Evolutionary conservation across 805 yeast genomes (phyloP).

Genomic region (Lipomyces chichibuensis): DNA sequence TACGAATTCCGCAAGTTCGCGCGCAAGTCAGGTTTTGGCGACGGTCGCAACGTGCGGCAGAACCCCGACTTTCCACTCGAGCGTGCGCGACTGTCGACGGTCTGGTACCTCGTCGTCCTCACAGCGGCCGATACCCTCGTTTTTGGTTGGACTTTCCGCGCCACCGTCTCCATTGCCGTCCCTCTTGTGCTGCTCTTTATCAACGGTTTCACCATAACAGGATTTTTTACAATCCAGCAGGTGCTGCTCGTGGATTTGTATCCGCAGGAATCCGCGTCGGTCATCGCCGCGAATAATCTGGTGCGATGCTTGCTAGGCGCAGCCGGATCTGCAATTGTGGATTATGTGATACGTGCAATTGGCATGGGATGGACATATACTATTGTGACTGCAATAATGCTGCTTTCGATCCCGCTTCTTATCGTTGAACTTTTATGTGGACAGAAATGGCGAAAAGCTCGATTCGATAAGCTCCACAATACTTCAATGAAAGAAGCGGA

Average conservation of each 20-base stretch:
- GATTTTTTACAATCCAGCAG: slow-evolving; percentile 50
- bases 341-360: slow-evolving; percentile 61
- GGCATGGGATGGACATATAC: slow-evolving; percentile 82
- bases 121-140: slow-evolving; percentile 45
- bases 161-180: slow-evolving; percentile 50
- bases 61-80: slow-evolving; percentile 33
- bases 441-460: slow-evolving; percentile 25
- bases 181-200: slow-evolving; percentile 62
- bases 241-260: slow-evolving; percentile 74
- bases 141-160: slow-evolving; percentile 70
- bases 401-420: slow-evolving; percentile 24
- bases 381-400: slow-evolving; percentile 52
- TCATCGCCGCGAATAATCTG: slow-evolving; percentile 72
- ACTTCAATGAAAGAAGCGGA: not conserved
- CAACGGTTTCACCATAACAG: slow-evolving; percentile 61
- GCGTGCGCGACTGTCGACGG: slow-evolving; percentile 24
- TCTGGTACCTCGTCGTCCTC: slow-evolving; percentile 13
- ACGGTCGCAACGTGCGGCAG: slow-evolving; percentile 19
- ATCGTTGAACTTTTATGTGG: slow-evolving; percentile 21
- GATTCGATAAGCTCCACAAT: slow-evolving; percentile 14
- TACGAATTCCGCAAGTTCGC: slow-evolving; percentile 27
- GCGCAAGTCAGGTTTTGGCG: slow-evolving; percentile 18
- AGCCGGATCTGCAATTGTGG: slow-evolving; percentile 66
- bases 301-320: slow-evolving; percentile 74
- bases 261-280: slow-evolving; percentile 72